Evolutionary conservation across 768 basidiomycete genomes (phyloP).

Genomic region (Boletellus sp.): DNA sequence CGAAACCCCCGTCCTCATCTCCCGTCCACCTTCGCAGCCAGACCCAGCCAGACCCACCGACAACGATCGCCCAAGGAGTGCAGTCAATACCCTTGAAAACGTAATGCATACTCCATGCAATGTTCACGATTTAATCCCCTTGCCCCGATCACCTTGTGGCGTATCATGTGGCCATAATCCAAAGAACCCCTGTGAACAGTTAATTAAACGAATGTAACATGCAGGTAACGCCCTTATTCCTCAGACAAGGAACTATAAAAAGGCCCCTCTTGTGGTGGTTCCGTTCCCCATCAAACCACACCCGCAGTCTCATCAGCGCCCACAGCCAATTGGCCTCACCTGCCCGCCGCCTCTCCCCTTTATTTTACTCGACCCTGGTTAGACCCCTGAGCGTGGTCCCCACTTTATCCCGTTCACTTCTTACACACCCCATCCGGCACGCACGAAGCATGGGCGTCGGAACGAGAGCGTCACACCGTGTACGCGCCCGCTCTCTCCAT

Average conservation of each 20-base stretch:
- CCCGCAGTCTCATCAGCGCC: background rate
- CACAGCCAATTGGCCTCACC: background rate
- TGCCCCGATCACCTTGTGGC: constrained; percentile 19
- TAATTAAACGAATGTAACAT: background rate
- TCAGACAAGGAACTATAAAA: constrained; percentile 14
- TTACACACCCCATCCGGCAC: background rate
- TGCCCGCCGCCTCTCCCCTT: background rate
- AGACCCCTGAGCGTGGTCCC: background rate
- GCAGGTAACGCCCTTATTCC: constrained; percentile 8
- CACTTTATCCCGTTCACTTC: background rate
- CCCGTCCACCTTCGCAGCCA: background rate
- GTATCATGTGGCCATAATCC: background rate
- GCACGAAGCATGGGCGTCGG: constrained; percentile 8
- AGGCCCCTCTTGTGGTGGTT: background rate
- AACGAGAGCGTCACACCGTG: constrained; percentile 7
- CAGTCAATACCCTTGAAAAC: constrained; percentile 4
- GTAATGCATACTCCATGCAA: constrained; percentile 5
- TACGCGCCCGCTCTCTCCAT: background rate
- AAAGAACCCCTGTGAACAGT: background rate
- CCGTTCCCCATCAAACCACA: background rate
- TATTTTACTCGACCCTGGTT: background rate
- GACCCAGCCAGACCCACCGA: background rate
- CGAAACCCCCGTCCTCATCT: background rate
- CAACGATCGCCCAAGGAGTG: background rate
- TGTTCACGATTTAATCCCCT: constrained; percentile 1